Evolutionary conservation across 768 basidiomycete genomes (phyloP).

Genomic region (Sporobolomyces phaffii): DNA sequence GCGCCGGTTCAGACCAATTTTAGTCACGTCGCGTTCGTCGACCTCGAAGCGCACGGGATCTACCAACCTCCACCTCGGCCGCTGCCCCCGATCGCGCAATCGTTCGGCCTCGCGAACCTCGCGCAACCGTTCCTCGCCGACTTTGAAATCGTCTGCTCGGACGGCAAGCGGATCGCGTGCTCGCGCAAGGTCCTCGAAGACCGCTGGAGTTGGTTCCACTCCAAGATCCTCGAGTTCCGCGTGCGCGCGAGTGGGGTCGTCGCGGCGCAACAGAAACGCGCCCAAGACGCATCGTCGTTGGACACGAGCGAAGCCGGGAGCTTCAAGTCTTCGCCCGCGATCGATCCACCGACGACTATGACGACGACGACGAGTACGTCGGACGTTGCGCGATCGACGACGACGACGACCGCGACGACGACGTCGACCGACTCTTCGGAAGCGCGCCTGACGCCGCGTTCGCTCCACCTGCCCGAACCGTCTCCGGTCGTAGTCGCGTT

Average conservation of each 20-base stretch:
- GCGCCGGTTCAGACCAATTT: conserved; percentile 62
- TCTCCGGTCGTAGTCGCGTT: conserved; percentile 82
- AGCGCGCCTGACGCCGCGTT: conserved; percentile 47
- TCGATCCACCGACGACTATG: not conserved
- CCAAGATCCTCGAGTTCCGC: conserved; percentile 22
- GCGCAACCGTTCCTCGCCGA: conserved; percentile 53
- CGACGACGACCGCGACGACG: conserved; percentile 8
- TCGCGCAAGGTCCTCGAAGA: conserved; percentile 79
- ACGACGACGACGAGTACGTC: conserved; percentile 1
- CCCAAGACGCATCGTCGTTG: not conserved
- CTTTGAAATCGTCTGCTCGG: conserved; percentile 87
- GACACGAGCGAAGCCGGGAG: not conserved
- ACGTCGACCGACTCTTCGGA: not conserved
- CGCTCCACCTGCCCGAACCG: conserved; percentile 76
- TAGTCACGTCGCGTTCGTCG: conserved; percentile 49
- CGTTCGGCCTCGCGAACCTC: conserved; percentile 73
- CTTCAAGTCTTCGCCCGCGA: not conserved
- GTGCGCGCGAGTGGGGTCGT: conserved; percentile 13
- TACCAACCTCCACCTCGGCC: conserved; percentile 69
- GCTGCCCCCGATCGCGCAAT: conserved; percentile 67
- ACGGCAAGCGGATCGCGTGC: conserved; percentile 73
- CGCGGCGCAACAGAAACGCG: not conserved
- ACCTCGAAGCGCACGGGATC: conserved; percentile 90
- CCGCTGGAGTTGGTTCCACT: conserved; percentile 88
- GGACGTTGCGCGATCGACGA: conserved; percentile 4